Evolutionary conservation across 108 stramenopile species (phyloP).

Genomic region (Bacterosira constricta): DNA sequence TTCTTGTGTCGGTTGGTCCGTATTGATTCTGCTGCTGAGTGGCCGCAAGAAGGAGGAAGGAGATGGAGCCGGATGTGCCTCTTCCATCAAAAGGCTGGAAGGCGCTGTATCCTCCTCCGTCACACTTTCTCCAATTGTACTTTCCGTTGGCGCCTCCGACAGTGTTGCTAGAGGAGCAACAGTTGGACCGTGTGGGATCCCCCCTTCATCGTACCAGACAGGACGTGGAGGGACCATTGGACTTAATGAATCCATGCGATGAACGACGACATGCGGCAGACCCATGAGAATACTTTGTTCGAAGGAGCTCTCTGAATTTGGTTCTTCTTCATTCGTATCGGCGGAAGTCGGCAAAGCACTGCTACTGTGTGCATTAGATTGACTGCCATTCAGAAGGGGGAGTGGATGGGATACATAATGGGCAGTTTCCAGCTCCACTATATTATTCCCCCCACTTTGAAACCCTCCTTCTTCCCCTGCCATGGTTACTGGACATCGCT

Average conservation of each 20-base stretch:
- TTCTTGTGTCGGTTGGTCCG: constrained; percentile 40
- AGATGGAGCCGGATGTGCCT: constrained; percentile 7
- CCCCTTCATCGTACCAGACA: constrained; percentile 76
- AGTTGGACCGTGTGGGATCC: constrained; percentile 39
- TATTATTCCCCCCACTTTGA: constrained; percentile 4
- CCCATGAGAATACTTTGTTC: constrained; percentile 89
- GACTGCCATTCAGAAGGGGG: constrained; percentile 30
- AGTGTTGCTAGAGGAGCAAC: background rate
- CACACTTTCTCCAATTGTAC: constrained; percentile 1
- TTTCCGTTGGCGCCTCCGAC: constrained; percentile 5
- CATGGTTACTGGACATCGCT: constrained; percentile 51
- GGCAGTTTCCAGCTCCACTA: constrained; percentile 43
- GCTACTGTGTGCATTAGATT: background rate
- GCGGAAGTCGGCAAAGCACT: background rate
- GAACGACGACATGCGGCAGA: constrained; percentile 93
- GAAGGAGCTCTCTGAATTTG: constrained; percentile 41
- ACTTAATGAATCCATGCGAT: constrained; percentile 85
- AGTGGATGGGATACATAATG: constrained; percentile 48
- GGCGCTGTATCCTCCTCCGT: constrained; percentile 1
- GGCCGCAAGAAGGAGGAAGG: background rate
- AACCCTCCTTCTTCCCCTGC: constrained; percentile 66
- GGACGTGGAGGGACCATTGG: constrained; percentile 75
- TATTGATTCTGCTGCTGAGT: constrained; percentile 9
- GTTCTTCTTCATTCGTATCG: background rate
- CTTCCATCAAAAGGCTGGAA: constrained; percentile 21